These are phyloP conservation scores for Claviceps digitariae DNA, from an alignment of 2,329 filamentous ascomycete genomes.

Conservation along the genomic window DNA sequence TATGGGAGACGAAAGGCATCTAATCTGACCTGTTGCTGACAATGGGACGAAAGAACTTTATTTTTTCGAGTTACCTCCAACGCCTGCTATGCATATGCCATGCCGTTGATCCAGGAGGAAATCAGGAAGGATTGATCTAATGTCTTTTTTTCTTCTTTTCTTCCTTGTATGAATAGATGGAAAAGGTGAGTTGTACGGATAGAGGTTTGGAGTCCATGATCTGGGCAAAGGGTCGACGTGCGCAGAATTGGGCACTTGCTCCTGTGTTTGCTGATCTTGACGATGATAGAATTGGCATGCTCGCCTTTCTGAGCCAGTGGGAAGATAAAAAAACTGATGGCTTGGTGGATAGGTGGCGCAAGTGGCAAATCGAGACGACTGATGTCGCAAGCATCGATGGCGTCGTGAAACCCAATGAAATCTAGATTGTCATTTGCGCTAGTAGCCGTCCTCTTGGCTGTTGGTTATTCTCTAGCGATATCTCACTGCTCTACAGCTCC, in stretches of 20 bases:
- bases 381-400: neutral
- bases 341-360: neutral
- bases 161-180: neutral
- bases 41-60: neutral
- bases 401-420: neutral
- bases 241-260: neutral
- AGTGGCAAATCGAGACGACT: neutral
- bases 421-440: neutral
- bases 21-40: neutral
- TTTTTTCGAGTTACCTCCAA: slow-evolving; percentile 11
- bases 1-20: neutral
- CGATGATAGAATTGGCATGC: neutral
- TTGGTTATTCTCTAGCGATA: neutral
- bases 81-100: slow-evolving; percentile 20
- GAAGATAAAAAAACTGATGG: neutral
- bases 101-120: neutral
- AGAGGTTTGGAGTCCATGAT: neutral
- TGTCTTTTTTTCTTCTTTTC: neutral
- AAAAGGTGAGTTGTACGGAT: neutral
- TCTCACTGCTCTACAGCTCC: slow-evolving; percentile 28
- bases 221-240: neutral
- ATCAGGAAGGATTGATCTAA: neutral
- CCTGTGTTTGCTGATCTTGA: neutral
- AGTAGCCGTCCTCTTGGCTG: neutral
- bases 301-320: neutral